phyloP scores from a whole-genome alignment of 2,329 filamentous ascomycete species.

The Dendryphion nanum region DNA sequence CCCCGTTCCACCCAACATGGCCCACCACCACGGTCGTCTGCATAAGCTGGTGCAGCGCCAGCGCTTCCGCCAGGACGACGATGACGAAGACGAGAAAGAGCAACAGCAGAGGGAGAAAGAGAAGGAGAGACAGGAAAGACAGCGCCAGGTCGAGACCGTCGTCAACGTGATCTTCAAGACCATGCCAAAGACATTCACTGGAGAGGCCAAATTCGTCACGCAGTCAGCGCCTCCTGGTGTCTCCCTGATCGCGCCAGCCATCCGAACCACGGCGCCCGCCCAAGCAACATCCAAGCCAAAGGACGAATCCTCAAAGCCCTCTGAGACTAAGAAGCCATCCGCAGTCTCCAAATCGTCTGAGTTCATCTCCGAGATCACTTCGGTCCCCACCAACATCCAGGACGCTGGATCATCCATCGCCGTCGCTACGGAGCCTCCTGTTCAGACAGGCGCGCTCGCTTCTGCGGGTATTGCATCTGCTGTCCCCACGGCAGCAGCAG shows the following conservation, averaged over 20 bases:
- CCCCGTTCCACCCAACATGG: slow-evolving; percentile 12
- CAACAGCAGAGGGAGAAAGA: slow-evolving; percentile 2
- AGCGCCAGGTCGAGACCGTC: slow-evolving; percentile 36
- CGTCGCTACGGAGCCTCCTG: slow-evolving; percentile 24
- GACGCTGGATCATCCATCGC: slow-evolving; percentile 18
- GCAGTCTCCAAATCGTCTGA: not conserved
- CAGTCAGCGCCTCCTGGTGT: slow-evolving; percentile 9
- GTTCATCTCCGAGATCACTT: slow-evolving; percentile 11
- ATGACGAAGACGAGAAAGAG: too few relatives aligned
- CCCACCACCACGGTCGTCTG: slow-evolving; percentile 21
- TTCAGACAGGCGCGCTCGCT: slow-evolving; percentile 2
- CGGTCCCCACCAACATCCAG: slow-evolving; percentile 10
- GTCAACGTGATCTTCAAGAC: slow-evolving; percentile 53
- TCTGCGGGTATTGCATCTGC: not conserved
- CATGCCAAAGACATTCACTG: slow-evolving; percentile 52
- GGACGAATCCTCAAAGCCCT: not conserved
- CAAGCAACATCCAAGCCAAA: too few relatives aligned
- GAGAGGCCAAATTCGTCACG: slow-evolving; percentile 35
- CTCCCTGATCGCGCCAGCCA: slow-evolving; percentile 5
- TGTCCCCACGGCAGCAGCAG: slow-evolving; percentile 21
- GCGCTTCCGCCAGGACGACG: slow-evolving; percentile 13
- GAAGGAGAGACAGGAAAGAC: too few relatives aligned
- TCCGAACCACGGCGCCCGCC: not conserved
- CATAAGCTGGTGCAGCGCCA: slow-evolving; percentile 30
- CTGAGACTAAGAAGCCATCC: slow-evolving; percentile 1